Percentiles rank a stretch among this genome's conserved stretches.
These are phyloP conservation scores for Colletotrichum cereale DNA, from an alignment of 2,329 filamentous ascomycete genomes.

Conservation along the genomic window DNA sequence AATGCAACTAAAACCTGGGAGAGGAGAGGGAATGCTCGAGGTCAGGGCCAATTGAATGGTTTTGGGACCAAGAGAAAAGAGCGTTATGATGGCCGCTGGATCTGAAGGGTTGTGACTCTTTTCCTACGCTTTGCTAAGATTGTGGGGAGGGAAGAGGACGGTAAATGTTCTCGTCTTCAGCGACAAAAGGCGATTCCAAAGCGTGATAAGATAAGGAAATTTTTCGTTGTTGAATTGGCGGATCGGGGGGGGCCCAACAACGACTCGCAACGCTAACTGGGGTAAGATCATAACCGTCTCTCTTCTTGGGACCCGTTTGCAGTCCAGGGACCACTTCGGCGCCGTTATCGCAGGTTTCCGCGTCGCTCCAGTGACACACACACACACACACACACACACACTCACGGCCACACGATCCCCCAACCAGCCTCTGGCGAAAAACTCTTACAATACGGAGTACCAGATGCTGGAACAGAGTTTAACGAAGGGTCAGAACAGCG, in stretches of 20 bases:
- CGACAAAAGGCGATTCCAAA: conserved; percentile 38
- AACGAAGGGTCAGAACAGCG: conserved; percentile 2
- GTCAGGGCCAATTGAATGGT: conserved; percentile 42
- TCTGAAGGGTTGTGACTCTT: conserved; percentile 39
- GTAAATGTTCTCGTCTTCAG: conserved; percentile 33
- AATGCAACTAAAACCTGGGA: conserved; percentile 26
- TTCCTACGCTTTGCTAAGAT: conserved; percentile 34
- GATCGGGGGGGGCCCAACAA: conserved; percentile 37
- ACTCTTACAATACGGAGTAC: conserved; percentile 36
- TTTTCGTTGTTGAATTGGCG: conserved; percentile 41
- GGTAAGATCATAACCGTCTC: conserved; percentile 25
- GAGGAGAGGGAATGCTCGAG: conserved; percentile 30
- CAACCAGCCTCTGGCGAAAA: conserved; percentile 27
- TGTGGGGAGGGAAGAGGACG: conserved; percentile 29
- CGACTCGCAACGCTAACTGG: conserved; percentile 27
- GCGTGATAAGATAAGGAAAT: conserved; percentile 43
- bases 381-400: conserved; percentile 10
- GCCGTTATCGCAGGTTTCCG: conserved; percentile 39
- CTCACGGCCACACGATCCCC: background rate
- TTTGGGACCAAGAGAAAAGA: conserved; percentile 35
- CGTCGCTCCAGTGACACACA: conserved; percentile 35
- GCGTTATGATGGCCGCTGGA: conserved; percentile 32
- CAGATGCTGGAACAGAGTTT: conserved; percentile 28
- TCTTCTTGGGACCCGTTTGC: conserved; percentile 17
- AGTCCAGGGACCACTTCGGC: conserved; percentile 32